A percentile compares a stretch with the other conserved stretches of the same genome.
Conservation (phyloP, 345 rosid genomes). For the Populus simonii region DNA sequence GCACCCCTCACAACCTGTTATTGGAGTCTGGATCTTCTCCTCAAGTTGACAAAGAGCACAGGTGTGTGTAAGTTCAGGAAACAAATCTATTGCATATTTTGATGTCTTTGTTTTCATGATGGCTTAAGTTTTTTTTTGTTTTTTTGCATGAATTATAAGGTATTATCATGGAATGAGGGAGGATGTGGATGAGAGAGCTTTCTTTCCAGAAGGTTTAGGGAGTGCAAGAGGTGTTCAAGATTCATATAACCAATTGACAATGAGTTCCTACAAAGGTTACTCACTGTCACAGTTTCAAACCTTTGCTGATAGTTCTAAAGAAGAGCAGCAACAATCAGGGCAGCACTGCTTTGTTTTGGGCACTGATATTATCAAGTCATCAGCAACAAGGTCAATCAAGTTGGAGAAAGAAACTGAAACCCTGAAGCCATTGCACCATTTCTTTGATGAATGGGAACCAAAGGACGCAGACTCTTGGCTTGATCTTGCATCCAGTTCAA, state of each 20-base stretch:
- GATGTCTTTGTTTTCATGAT: background rate
- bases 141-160: constrained; percentile 26
- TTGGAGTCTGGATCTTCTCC: constrained; percentile 43
- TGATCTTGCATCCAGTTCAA: constrained; percentile 48
- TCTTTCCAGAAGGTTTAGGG: constrained; percentile 68
- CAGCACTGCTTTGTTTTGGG: constrained; percentile 69
- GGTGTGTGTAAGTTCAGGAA: constrained; percentile 33
- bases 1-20: constrained; percentile 40
- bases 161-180: constrained; percentile 55
- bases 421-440: constrained; percentile 72
- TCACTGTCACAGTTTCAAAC: constrained; percentile 33
- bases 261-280: constrained; percentile 27
- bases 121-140: background rate
- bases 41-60: constrained; percentile 48
- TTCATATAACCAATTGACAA: constrained; percentile 26
- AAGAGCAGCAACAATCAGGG: constrained; percentile 38
- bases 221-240: constrained; percentile 22
- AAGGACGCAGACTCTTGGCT: constrained; percentile 55
- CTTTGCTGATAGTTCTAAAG: constrained; percentile 24
- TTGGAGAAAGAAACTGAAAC: constrained; percentile 46
- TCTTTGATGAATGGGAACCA: constrained; percentile 58
- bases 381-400: constrained; percentile 33
- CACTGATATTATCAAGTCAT: constrained; percentile 56
- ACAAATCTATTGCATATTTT: background rate
- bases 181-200: constrained; percentile 52